phyloP scores from a whole-genome alignment of 306 rosid species.

The Dalbergia cultrata region DNA sequence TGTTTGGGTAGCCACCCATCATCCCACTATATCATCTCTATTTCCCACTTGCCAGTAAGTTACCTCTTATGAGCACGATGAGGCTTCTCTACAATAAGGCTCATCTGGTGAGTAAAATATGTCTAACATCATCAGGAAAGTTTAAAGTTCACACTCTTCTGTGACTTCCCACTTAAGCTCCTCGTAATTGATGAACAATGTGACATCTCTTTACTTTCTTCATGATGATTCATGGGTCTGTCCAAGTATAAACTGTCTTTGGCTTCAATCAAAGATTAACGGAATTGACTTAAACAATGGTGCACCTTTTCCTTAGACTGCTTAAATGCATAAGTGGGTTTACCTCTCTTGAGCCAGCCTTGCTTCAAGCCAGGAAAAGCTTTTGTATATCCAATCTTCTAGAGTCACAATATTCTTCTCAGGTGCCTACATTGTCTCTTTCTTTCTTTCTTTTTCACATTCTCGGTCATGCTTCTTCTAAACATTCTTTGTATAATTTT shows the following conservation, averaged over 20 bases:
- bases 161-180: conserved; percentile 30
- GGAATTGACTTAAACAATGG: conserved; percentile 39
- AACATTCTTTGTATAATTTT: not conserved
- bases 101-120: conserved; percentile 41
- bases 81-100: conserved; percentile 1
- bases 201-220: conserved; percentile 30
- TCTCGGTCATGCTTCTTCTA: not conserved
- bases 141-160: conserved; percentile 46
- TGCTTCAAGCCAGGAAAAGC: conserved; percentile 28
- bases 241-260: conserved; percentile 53
- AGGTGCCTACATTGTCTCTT: not conserved
- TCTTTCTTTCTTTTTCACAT: conserved; percentile 27
- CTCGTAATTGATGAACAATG: conserved; percentile 17
- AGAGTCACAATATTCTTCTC: conserved; percentile 11
- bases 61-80: not conserved
- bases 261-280: conserved; percentile 29
- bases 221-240: conserved; percentile 26
- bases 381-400: conserved; percentile 36
- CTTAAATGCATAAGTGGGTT: not conserved
- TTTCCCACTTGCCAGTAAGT: not conserved
- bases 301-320: conserved; percentile 47
- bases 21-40: no score
- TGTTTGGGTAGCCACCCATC: no score
- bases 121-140: conserved; percentile 45
- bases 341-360: not conserved